Conservation (phyloP, 768 basidiomycete species). For the Lactarius deliciosus region DNA sequence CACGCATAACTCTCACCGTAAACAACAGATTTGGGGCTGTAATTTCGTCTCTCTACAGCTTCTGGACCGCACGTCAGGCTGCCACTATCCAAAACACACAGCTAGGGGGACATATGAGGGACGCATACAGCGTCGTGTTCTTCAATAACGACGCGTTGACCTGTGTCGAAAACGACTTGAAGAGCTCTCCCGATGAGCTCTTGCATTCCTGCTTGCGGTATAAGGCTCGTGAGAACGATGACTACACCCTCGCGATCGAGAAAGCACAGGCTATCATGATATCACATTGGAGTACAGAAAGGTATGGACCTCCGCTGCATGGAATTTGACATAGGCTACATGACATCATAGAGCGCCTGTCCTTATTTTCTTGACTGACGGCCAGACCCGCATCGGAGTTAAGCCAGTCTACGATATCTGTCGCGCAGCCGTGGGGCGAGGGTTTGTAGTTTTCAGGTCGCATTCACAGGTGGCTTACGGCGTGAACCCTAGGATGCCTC, state of each 20-base stretch:
- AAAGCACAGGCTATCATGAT: conserved; percentile 43
- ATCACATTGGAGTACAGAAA: conserved; percentile 49
- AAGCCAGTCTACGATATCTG: conserved; percentile 42
- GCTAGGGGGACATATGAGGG: conserved; percentile 38
- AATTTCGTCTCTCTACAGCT: conserved; percentile 51
- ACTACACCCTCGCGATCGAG: conserved; percentile 44
- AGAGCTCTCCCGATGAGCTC: conserved; percentile 46
- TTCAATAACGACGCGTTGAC: conserved; percentile 38
- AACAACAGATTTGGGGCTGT: conserved; percentile 58
- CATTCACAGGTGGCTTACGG: background rate
- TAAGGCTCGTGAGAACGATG: conserved; percentile 40
- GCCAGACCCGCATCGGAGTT: conserved; percentile 45
- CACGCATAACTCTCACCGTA: conserved; percentile 37
- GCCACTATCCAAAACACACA: conserved; percentile 35
- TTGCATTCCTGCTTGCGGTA: conserved; percentile 41
- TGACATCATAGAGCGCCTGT: conserved; percentile 43
- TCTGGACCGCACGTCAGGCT: conserved; percentile 53
- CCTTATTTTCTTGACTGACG: conserved; percentile 57
- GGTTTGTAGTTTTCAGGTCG: conserved; percentile 35
- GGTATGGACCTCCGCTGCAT: conserved; percentile 34
- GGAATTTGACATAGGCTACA: background rate
- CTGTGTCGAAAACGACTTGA: conserved; percentile 46
- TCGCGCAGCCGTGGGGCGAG: conserved; percentile 43
- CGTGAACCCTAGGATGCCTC: conserved; percentile 43
- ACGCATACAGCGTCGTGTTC: conserved; percentile 55